Percentiles rank a stretch among this genome's conserved stretches.
These are phyloP conservation scores for Globisporangium canariense DNA, from an alignment of 352 stramenopile species.

Conservation along the genomic window DNA sequence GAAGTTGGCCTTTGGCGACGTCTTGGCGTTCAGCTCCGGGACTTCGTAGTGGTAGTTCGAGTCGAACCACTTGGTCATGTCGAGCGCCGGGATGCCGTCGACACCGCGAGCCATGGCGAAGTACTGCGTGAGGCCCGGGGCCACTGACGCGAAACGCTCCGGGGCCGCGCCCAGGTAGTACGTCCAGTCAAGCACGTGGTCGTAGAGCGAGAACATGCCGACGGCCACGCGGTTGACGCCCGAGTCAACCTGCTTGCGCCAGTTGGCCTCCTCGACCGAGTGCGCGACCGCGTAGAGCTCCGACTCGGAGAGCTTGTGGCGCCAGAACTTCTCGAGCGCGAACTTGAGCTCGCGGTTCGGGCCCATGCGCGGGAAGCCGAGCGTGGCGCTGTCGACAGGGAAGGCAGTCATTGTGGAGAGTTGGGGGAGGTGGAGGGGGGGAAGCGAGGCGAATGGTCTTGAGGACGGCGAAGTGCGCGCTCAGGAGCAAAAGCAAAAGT, in stretches of 20 bases:
- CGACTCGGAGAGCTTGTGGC: conserved; percentile 71
- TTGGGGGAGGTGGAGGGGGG: conserved; percentile 8
- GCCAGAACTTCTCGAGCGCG: conserved; percentile 92
- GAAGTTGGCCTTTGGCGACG: conserved; percentile 79
- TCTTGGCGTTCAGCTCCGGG: conserved; percentile 82
- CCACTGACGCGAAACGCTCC: conserved; percentile 69
- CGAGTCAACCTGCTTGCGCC: conserved; percentile 76
- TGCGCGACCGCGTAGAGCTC: conserved; percentile 76
- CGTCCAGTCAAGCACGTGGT: conserved; percentile 89
- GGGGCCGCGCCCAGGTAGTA: conserved; percentile 79
- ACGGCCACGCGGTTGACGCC: conserved; percentile 80
- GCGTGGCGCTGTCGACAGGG: conserved; percentile 67
- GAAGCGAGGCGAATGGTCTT: conserved; percentile 28
- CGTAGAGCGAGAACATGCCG: conserved; percentile 90
- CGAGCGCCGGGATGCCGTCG: conserved; percentile 87
- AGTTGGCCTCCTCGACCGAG: conserved; percentile 81
- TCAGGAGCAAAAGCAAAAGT: conserved; percentile 65
- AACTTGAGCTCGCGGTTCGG: conserved; percentile 94
- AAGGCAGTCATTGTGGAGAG: conserved; percentile 32
- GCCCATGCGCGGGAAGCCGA: conserved; percentile 91
- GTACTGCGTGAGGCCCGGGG: conserved; percentile 65
- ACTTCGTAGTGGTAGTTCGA: conserved; percentile 96
- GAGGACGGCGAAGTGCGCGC: conserved; percentile 24
- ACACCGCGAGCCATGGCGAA: conserved; percentile 90
- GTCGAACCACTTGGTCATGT: conserved; percentile 96